phyloP scores from a whole-genome alignment of 106 monocot genomes.

The Phalaenopsis equestris region DNA sequence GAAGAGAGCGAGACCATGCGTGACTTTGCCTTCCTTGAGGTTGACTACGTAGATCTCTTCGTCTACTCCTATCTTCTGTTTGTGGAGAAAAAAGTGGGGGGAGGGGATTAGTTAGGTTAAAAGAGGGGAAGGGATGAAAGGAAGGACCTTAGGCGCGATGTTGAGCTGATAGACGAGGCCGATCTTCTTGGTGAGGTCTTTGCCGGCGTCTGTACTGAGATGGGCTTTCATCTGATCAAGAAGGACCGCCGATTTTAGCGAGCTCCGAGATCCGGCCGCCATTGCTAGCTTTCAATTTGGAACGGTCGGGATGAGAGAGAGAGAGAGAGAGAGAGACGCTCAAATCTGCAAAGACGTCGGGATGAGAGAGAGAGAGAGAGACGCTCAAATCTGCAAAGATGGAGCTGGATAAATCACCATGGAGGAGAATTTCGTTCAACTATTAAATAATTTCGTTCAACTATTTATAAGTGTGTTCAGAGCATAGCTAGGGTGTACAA shows the following conservation, averaged over 20 bases:
- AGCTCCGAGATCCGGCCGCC: slow-evolving; percentile 22
- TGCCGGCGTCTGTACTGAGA: slow-evolving; percentile 71
- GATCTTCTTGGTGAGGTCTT: slow-evolving; percentile 52
- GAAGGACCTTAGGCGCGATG: slow-evolving; percentile 35
- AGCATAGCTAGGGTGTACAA: too few relatives aligned
- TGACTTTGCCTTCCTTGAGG: slow-evolving; percentile 85
- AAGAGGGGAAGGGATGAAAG: background rate
- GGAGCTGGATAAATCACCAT: background rate
- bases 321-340: background rate
- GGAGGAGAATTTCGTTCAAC: too few relatives aligned
- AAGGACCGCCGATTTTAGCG: slow-evolving; percentile 62
- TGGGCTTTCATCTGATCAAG: slow-evolving; percentile 81
- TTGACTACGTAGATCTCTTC: slow-evolving; percentile 95
- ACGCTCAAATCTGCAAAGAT: background rate
- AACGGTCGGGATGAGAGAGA: background rate
- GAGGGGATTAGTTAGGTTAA: background rate
- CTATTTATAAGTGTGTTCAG: too few relatives aligned
- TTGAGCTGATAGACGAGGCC: slow-evolving; percentile 90
- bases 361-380: background rate
- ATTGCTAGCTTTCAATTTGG: slow-evolving; percentile 8
- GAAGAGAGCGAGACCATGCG: slow-evolving; percentile 39
- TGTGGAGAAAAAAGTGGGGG: background rate
- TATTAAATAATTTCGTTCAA: too few relatives aligned
- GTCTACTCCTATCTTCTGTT: slow-evolving; percentile 81
- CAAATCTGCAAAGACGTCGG: background rate